Percentiles rank a stretch among this genome's conserved stretches.
These are phyloP conservation scores for sweet orange (Citrus sinensis) DNA, from an alignment of 345 rosid genomes.

Conservation along the genomic window DNA sequence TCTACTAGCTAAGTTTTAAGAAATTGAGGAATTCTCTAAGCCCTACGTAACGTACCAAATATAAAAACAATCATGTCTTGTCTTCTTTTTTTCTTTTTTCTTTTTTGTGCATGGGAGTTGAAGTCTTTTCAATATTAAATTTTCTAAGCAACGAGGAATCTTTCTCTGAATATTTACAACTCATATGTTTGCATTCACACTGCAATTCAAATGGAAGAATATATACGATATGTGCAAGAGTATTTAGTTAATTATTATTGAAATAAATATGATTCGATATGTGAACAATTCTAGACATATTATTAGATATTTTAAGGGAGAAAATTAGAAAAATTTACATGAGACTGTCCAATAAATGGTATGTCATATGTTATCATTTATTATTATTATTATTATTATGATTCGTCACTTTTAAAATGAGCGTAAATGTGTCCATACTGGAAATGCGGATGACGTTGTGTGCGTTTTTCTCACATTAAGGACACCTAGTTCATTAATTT, in stretches of 20 bases:
- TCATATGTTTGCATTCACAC: not conserved
- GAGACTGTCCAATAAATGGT: no score
- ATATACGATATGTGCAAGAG: not conserved
- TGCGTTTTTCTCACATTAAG: not conserved
- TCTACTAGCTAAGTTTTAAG: not conserved
- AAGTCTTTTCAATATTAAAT: slow-evolving; percentile 15
- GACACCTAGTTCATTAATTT: not conserved
- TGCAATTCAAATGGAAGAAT: not conserved
- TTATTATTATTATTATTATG: no score
- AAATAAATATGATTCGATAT: not conserved
- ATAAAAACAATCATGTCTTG: slow-evolving; percentile 6
- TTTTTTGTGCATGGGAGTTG: slow-evolving; percentile 33
- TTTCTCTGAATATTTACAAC: slow-evolving; percentile 6
- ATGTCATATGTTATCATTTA: no score
- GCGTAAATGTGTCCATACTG: no score
- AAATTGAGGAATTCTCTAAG: slow-evolving; percentile 18
- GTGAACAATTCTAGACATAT: not conserved
- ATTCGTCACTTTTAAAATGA: no score
- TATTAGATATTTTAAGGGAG: not conserved
- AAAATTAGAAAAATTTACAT: no score
- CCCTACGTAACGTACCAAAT: slow-evolving; percentile 8
- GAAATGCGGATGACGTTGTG: no score
- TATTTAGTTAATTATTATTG: not conserved
- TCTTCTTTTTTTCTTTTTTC: slow-evolving; percentile 8
- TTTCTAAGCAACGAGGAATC: slow-evolving; percentile 23